A percentile compares a stretch with the other conserved stretches of the same genome.
phyloP scores from a whole-genome alignment of 805 yeast species.

The Starmerella gropengiesseri region DNA sequence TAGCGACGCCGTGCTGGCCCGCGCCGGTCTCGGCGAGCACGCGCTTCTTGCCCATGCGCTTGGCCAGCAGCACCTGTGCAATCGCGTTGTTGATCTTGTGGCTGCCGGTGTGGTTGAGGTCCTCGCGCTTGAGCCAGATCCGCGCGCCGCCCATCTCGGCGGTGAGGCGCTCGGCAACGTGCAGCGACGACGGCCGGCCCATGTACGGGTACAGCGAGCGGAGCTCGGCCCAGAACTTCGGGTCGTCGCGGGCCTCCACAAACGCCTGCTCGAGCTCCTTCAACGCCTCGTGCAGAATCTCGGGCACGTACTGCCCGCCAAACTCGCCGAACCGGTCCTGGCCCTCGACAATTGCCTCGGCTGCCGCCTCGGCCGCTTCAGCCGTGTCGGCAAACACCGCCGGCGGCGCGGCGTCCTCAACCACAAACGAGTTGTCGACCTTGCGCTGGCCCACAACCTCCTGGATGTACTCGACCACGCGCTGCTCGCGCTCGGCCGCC shows the following conservation, averaged over 20 bases:
- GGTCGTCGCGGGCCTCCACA: slow-evolving; percentile 80
- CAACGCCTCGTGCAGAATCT: slow-evolving; percentile 83
- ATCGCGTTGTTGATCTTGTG: slow-evolving; percentile 41
- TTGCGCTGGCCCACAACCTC: slow-evolving; percentile 50
- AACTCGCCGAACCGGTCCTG: slow-evolving; percentile 81
- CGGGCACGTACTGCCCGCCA: slow-evolving; percentile 99
- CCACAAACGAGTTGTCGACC: slow-evolving; percentile 19
- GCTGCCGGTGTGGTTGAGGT: slow-evolving; percentile 42
- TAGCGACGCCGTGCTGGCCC: slow-evolving; percentile 43
- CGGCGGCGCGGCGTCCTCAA: slow-evolving; percentile 8
- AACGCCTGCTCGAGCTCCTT: slow-evolving; percentile 81
- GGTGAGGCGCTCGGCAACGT: slow-evolving; percentile 79
- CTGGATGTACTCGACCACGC: slow-evolving; percentile 57
- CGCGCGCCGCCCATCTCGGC: slow-evolving; percentile 90
- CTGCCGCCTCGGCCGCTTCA: slow-evolving; percentile 13
- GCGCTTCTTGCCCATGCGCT: slow-evolving; percentile 36
- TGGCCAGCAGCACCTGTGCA: slow-evolving; percentile 37
- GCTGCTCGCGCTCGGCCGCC: slow-evolving; percentile 40
- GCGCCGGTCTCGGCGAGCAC: slow-evolving; percentile 43
- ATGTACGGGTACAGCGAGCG: slow-evolving; percentile 74
- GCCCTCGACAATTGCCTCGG: slow-evolving; percentile 33
- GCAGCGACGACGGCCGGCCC: slow-evolving; percentile 92
- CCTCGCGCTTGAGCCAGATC: slow-evolving; percentile 98
- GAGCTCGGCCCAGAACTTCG: slow-evolving; percentile 87
- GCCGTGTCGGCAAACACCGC: slow-evolving; percentile 10